These are phyloP conservation scores for Ogataea ramenticola DNA, from an alignment of 805 yeast species.

Conservation along the genomic window DNA sequence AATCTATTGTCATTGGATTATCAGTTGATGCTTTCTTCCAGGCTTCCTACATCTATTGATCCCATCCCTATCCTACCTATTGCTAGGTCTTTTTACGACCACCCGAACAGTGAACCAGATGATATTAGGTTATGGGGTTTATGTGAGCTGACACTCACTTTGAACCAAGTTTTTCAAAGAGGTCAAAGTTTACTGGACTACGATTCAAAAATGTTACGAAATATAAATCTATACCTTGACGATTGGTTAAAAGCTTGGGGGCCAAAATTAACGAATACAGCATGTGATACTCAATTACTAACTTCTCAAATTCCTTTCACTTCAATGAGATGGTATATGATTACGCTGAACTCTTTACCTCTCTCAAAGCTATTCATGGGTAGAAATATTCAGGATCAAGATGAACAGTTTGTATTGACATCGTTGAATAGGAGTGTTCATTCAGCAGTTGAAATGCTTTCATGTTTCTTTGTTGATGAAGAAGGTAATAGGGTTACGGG, in stretches of 20 bases:
- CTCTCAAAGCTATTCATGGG: constrained; percentile 6
- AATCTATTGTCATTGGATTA: constrained; percentile 11
- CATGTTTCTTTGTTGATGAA: constrained; percentile 7
- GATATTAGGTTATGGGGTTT: constrained; percentile 11
- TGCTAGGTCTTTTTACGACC: constrained; percentile 6
- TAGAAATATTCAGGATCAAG: constrained; percentile 1
- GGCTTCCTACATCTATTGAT: constrained; percentile 11
- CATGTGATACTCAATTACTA: constrained; percentile 1
- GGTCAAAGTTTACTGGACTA: not conserved
- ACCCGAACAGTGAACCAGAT: constrained; percentile 6
- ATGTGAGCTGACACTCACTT: constrained; percentile 9
- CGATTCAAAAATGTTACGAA: constrained; percentile 3
- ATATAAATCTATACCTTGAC: constrained; percentile 8
- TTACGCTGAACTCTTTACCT: constrained; percentile 8
- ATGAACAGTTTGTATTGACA: constrained; percentile 7
- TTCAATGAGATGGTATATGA: constrained; percentile 12
- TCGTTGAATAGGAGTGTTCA: constrained; percentile 10
- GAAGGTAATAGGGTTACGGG: constrained; percentile 5
- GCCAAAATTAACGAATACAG: constrained; percentile 1
- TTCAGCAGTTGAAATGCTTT: constrained; percentile 11
- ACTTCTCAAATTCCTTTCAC: constrained; percentile 9
- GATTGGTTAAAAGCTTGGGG: constrained; percentile 11
- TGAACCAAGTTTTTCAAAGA: constrained; percentile 6
- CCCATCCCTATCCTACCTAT: constrained; percentile 9
- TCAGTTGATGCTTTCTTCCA: constrained; percentile 11